A percentile compares a stretch with the other conserved stretches of the same genome.
Conservation (phyloP, 352 stramenopile genomes). For the Pythium folliculosum region DNA sequence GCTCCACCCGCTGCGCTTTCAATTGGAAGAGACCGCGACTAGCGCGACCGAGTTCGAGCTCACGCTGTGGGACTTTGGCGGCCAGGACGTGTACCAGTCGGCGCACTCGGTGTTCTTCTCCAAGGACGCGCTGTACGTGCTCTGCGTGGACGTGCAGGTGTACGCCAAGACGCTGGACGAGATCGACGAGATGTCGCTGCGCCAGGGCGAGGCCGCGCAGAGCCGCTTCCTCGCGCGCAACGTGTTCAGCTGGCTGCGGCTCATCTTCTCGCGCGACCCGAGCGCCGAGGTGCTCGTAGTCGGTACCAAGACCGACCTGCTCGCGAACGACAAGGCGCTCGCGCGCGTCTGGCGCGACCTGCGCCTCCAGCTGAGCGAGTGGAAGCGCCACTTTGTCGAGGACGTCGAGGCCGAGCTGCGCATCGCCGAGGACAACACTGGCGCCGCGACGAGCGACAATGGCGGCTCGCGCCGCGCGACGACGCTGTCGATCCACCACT, state of each 20-base stretch:
- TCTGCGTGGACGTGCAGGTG: slow-evolving; percentile 19
- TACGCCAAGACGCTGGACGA: slow-evolving; percentile 17
- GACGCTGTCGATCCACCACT: slow-evolving; percentile 11
- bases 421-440: slow-evolving; percentile 12
- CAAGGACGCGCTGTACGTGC: slow-evolving; percentile 22
- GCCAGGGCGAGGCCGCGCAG: slow-evolving; percentile 9
- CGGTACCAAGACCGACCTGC: slow-evolving; percentile 24
- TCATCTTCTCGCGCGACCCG: slow-evolving; percentile 23
- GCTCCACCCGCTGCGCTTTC: slow-evolving; percentile 31
- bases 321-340: slow-evolving; percentile 7
- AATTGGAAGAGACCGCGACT: slow-evolving; percentile 17
- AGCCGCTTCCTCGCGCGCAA: slow-evolving; percentile 16
- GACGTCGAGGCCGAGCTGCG: slow-evolving; percentile 20
- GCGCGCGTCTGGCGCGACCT: slow-evolving; percentile 18
- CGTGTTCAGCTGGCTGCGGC: slow-evolving; percentile 24
- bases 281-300: slow-evolving; percentile 21
- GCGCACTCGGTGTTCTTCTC: slow-evolving; percentile 30
- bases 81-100: slow-evolving; percentile 24
- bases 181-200: slow-evolving; percentile 1
- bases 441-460: background rate
- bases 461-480: background rate
- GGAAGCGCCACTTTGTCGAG: slow-evolving; percentile 25
- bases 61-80: slow-evolving; percentile 30
- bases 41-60: slow-evolving; percentile 17
- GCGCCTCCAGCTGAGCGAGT: slow-evolving; percentile 14